Conservation (phyloP, 1,284 basidiomycete genomes). For the Puccinia horiana region DNA sequence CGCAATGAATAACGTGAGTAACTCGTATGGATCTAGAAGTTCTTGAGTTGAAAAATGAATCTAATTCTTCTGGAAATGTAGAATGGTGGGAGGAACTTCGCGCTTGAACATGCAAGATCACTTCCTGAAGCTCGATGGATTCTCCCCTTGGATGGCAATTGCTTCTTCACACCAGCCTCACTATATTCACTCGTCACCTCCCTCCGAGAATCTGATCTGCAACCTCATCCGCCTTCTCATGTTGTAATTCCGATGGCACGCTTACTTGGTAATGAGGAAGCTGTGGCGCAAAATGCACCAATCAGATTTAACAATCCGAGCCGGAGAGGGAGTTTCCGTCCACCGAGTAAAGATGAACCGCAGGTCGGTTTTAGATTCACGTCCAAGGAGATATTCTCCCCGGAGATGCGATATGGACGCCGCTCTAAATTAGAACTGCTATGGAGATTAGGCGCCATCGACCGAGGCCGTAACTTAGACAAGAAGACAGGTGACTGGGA, state of each 20-base stretch:
- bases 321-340: conserved; percentile 10
- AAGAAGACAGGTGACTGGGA: conserved; percentile 55
- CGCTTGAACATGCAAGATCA: conserved; percentile 55
- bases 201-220: conserved; percentile 52
- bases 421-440: conserved; percentile 57
- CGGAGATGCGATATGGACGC: conserved; percentile 57
- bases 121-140: conserved; percentile 56
- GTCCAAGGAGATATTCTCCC: conserved; percentile 55
- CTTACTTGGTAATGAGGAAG: conserved; percentile 54
- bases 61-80: conserved; percentile 27
- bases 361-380: conserved; percentile 58
- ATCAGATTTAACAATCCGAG: conserved; percentile 34
- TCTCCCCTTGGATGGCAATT: conserved; percentile 57
- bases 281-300: conserved; percentile 52
- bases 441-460: conserved; percentile 57
- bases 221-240: conserved; percentile 51
- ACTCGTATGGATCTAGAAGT: neutral
- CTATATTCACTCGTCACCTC: conserved; percentile 54
- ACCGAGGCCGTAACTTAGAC: conserved; percentile 54
- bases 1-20: conserved; percentile 58
- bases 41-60: neutral
- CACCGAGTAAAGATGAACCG: conserved; percentile 56
- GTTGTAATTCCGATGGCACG: conserved; percentile 57
- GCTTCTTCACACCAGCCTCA: conserved; percentile 56
- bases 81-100: conserved; percentile 58